Conservation (phyloP, 495 filamentous ascomycete genomes). For the Glutinoglossum americanum region DNA sequence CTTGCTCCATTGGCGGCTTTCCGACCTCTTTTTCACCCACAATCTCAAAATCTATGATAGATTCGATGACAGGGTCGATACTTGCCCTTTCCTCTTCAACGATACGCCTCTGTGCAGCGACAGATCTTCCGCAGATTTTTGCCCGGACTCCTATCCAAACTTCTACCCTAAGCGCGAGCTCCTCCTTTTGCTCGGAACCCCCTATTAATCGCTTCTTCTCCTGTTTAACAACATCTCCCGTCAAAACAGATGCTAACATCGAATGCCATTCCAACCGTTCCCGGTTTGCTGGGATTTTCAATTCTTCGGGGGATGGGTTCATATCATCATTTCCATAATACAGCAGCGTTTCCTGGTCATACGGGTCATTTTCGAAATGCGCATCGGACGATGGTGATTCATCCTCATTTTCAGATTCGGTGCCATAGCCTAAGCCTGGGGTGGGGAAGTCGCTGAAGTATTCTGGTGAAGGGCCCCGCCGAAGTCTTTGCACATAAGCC, state of each 20-base stretch:
- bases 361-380: constrained; percentile 59
- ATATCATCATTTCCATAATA: constrained; percentile 75
- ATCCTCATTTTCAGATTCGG: constrained; percentile 74
- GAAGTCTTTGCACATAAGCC: constrained; percentile 57
- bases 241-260: constrained; percentile 88
- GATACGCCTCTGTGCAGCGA: constrained; percentile 61
- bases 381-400: constrained; percentile 70
- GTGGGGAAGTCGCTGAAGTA: constrained; percentile 46
- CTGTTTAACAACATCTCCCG: constrained; percentile 90
- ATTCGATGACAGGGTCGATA: constrained; percentile 53
- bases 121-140: constrained; percentile 56
- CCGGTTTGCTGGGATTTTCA: constrained; percentile 69
- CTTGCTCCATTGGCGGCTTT: constrained; percentile 65
- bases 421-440: constrained; percentile 38
- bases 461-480: constrained; percentile 48
- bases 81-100: constrained; percentile 55
- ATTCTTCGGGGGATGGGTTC: constrained; percentile 70
- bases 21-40: constrained; percentile 83
- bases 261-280: constrained; percentile 94
- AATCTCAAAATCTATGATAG: constrained; percentile 80
- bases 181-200: constrained; percentile 50
- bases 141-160: constrained; percentile 80
- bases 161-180: constrained; percentile 52
- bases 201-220: constrained; percentile 91
- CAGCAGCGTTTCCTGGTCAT: constrained; percentile 82